A percentile compares a stretch with the other conserved stretches of the same genome.
phyloP scores from a whole-genome alignment of 2,329 filamentous ascomycete genomes.

The Aspergillus quadrilineatus region DNA sequence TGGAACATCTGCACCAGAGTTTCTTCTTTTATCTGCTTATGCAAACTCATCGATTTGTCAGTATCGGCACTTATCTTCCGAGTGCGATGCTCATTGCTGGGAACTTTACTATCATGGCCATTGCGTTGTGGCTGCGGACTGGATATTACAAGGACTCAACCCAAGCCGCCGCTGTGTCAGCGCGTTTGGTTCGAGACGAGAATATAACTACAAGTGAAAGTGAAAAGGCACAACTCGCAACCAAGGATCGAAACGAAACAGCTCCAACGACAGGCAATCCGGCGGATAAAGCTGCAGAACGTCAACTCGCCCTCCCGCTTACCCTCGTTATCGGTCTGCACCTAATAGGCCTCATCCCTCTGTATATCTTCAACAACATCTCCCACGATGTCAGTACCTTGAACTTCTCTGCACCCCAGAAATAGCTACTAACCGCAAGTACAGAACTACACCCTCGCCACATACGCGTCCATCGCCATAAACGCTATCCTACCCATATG shows the following conservation, averaged over 20 bases:
- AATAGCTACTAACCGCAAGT: constrained; percentile 10
- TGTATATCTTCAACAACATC: constrained; percentile 82
- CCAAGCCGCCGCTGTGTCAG: constrained; percentile 16
- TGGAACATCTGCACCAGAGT: constrained; percentile 96
- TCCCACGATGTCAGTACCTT: constrained; percentile 58
- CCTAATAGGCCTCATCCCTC: constrained; percentile 72
- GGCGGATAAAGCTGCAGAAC: constrained; percentile 34
- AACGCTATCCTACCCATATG: constrained; percentile 59
- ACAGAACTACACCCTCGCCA: constrained; percentile 61
- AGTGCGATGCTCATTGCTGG: constrained; percentile 96
- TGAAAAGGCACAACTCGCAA: constrained; percentile 20
- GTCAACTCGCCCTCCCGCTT: constrained; percentile 55
- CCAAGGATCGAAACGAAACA: constrained; percentile 9
- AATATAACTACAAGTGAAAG: constrained; percentile 23
- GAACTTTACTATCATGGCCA: constrained; percentile 94
- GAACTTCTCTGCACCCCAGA: not conserved
- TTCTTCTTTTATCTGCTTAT: constrained; percentile 99
- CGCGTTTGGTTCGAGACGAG: constrained; percentile 34
- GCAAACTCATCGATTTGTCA: constrained; percentile 89
- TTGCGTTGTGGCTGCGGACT: constrained; percentile 89
- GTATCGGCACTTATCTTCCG: constrained; percentile 94
- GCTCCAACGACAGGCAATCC: constrained; percentile 10
- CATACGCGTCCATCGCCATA: constrained; percentile 56
- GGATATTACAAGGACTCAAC: constrained; percentile 52
- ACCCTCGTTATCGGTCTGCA: constrained; percentile 71